Conservation (phyloP, 208 protist genomes). For the Leishmania martiniquensis region DNA sequence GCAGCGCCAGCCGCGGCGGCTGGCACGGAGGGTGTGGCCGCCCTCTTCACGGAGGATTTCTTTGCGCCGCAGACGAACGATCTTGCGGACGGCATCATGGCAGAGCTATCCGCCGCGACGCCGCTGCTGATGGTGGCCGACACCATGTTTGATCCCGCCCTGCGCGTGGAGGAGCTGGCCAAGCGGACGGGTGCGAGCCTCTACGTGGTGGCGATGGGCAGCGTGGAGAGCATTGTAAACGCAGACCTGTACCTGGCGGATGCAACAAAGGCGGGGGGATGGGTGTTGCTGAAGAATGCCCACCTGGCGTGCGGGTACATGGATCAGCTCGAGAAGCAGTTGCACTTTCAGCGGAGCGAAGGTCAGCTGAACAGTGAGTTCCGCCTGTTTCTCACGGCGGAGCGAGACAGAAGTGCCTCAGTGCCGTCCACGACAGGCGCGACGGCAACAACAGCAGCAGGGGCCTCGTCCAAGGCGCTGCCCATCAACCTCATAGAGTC, state of each 20-base stretch:
- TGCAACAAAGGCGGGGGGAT: constrained; percentile 86
- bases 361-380: constrained; percentile 85
- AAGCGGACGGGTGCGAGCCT: constrained; percentile 53
- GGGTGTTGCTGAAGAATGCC: constrained; percentile 99
- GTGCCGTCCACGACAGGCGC: not conserved
- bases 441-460: not conserved
- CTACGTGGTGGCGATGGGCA: constrained; percentile 95
- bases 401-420: constrained; percentile 70
- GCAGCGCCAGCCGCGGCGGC: not conserved
- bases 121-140: constrained; percentile 89
- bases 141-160: constrained; percentile 95
- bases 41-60: constrained; percentile 39
- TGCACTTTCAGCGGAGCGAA: constrained; percentile 89
- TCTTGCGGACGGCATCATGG: constrained; percentile 46
- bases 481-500: constrained; percentile 78
- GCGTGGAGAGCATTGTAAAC: constrained; percentile 89
- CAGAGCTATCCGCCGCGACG: constrained; percentile 60
- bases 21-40: not conserved
- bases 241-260: constrained; percentile 93
- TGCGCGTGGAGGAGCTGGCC: constrained; percentile 91
- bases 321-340: constrained; percentile 94
- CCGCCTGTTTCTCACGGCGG: constrained; percentile 97
- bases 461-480: constrained; percentile 30
- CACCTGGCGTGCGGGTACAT: constrained; percentile 97
- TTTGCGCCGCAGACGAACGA: constrained; percentile 55